Evolutionary conservation across 2,329 filamentous ascomycete species (phyloP), one percentile per base, ranked within the genome.

Genomic region (Aspergillus sp.): DNA sequence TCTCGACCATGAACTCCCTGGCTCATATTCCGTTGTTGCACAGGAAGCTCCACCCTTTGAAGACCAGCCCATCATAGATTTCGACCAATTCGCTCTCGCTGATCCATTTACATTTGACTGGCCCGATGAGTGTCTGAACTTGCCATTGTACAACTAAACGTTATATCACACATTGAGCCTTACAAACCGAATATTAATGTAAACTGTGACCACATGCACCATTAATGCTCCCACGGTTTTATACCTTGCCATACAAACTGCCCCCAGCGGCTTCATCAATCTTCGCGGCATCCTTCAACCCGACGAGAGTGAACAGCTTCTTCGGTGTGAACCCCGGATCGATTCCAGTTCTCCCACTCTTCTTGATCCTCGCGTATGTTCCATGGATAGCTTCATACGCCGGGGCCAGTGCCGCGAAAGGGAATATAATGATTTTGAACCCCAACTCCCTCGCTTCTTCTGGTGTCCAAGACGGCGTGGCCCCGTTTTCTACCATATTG

Each of bases 401-500:
- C 0, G 78, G 74, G 2, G 73, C 72, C 23, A 80, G 61, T 5
- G 71, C 71, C 0, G 75, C 73, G 46, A 78, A 77, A 0, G 77
- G 76, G 60, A 79, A 79, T 46, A 80, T 80, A 69, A 80, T 78
- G 47, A 81, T 77, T 6, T 74, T 68, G 64, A 80, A 81, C 1
- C 79, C 79, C 68, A 80, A 73, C 45, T 77, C 71, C 45, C 72
- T 60, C 0, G 77, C 77, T 50, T 80, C 77, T 30, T 76, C 68
- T 0, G 74, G 73, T 3, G 76, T 74, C 13, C 78, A 72, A 11
- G 74, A 65, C 0, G 79, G 79, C 0, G 71, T 76, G 1, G 73
- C 72, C 4, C 78, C 79, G 25, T 79, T 75, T 50, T 80, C 77
- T 2, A 81, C 79, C 70, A 79, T 79, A 51, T 81, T 81, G 34